Percentiles rank a stretch among this genome's conserved stretches.
These are phyloP conservation scores for Raffaelea deltoideospora DNA, from an alignment of 2,329 filamentous ascomycete species.

Conservation along the genomic window DNA sequence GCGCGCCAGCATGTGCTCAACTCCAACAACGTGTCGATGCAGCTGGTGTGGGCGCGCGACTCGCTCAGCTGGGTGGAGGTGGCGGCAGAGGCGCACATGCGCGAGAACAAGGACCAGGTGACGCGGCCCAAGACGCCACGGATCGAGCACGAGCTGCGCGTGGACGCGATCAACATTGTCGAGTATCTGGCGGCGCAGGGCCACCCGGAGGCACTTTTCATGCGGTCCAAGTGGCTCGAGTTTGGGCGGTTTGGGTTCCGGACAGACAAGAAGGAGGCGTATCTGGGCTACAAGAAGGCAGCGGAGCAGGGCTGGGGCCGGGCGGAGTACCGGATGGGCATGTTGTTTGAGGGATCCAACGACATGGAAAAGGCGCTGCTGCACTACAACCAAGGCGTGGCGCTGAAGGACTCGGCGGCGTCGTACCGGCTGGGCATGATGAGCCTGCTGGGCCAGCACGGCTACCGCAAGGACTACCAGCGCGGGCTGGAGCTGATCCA, in stretches of 20 bases:
- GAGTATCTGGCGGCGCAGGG: constrained; percentile 78
- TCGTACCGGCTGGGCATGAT: constrained; percentile 89
- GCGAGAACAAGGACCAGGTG: constrained; percentile 35
- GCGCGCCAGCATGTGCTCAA: constrained; percentile 73
- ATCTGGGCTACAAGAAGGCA: constrained; percentile 71
- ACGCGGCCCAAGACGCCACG: constrained; percentile 64
- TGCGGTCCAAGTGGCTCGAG: constrained; percentile 91
- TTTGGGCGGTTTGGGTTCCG: constrained; percentile 91
- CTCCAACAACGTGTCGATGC: constrained; percentile 90
- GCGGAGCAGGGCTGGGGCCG: constrained; percentile 69
- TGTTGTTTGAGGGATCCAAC: constrained; percentile 93
- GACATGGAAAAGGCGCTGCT: constrained; percentile 81
- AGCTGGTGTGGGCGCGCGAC: constrained; percentile 93
- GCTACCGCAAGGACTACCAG: constrained; percentile 67
- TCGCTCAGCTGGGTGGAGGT: constrained; percentile 80
- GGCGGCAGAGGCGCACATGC: constrained; percentile 58
- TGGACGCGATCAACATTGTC: constrained; percentile 86
- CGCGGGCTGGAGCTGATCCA: constrained; percentile 71
- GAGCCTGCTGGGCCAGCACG: constrained; percentile 86
- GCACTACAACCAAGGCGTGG: constrained; percentile 75
- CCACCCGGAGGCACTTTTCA: constrained; percentile 87
- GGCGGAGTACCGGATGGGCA: constrained; percentile 92
- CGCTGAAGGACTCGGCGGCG: constrained; percentile 73
- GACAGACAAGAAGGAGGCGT: constrained; percentile 89
- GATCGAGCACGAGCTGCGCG: constrained; percentile 72